These are phyloP conservation scores for Vicia sativa DNA, from an alignment of 306 rosid species.

Conservation along the genomic window DNA sequence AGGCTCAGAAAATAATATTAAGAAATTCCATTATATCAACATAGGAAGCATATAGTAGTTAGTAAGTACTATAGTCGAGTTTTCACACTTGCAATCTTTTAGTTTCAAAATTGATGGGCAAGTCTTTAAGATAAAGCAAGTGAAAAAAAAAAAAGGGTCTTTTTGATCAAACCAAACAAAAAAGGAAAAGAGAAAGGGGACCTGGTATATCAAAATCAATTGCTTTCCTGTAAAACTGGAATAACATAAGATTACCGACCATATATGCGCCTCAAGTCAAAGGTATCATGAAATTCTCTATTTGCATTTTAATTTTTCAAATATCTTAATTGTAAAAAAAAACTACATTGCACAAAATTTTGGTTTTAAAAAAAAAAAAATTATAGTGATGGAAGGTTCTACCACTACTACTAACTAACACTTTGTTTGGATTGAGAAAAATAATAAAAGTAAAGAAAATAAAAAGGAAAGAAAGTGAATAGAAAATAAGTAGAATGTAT, in stretches of 20 bases:
- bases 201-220: background rate
- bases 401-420: too few relatives aligned
- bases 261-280: conserved; percentile 28
- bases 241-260: conserved; percentile 47
- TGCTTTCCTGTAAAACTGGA: conserved; percentile 19
- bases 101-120: conserved; percentile 37
- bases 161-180: background rate
- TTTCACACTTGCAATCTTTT: conserved; percentile 1
- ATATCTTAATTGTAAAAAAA: too few relatives aligned
- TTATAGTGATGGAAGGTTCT: too few relatives aligned
- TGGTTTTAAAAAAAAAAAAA: too few relatives aligned
- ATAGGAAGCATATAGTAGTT: background rate
- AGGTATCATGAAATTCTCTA: conserved; percentile 36
- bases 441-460: too few relatives aligned
- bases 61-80: background rate
- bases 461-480: too few relatives aligned
- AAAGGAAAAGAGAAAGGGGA: background rate
- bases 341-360: too few relatives aligned
- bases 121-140: conserved; percentile 29
- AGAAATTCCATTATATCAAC: background rate
- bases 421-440: too few relatives aligned
- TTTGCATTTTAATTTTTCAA: too few relatives aligned
- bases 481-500: too few relatives aligned
- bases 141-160: conserved; percentile 10
- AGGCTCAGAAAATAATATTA: too few relatives aligned